Conservation (phyloP, 1,284 basidiomycete genomes). For the Boletus smithii region DNA sequence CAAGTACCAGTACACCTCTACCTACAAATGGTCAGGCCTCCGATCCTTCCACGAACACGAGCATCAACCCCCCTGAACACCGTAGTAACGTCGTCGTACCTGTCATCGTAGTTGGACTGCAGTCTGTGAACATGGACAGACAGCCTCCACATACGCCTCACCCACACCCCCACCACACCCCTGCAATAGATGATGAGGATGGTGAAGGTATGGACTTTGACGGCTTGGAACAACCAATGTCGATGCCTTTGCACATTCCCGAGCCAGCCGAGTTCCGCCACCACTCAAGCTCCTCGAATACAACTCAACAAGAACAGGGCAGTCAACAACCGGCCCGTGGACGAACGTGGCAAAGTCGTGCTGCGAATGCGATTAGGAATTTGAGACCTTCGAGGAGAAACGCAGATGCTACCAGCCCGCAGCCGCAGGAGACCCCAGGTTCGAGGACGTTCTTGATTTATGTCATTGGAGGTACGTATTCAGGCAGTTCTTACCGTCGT, state of each 20-base stretch:
- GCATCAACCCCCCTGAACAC: conserved; percentile 17
- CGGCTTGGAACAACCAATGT: conserved; percentile 24
- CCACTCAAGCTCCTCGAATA: conserved; percentile 8
- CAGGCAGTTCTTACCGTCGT: neutral
- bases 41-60: conserved; percentile 10
- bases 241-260: conserved; percentile 28
- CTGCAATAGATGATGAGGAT: conserved; percentile 24
- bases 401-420: conserved; percentile 19
- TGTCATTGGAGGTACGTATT: conserved; percentile 65
- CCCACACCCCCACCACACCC: conserved; percentile 11
- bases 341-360: conserved; percentile 46
- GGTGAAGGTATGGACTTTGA: conserved; percentile 29
- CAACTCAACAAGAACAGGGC: conserved; percentile 20
- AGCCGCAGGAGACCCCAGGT: conserved; percentile 39
- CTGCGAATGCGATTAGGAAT: conserved; percentile 56
- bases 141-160: conserved; percentile 23
- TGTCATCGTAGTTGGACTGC: conserved; percentile 76
- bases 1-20: neutral
- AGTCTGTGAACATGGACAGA: conserved; percentile 58
- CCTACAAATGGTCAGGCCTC: conserved; percentile 16
- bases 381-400: conserved; percentile 45
- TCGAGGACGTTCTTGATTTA: conserved; percentile 77
- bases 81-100: conserved; percentile 57
- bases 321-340: conserved; percentile 25
- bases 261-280: conserved; percentile 26